phyloP scores from a whole-genome alignment of 2,329 filamentous ascomycete genomes.

The Epichloe gansuensis region DNA sequence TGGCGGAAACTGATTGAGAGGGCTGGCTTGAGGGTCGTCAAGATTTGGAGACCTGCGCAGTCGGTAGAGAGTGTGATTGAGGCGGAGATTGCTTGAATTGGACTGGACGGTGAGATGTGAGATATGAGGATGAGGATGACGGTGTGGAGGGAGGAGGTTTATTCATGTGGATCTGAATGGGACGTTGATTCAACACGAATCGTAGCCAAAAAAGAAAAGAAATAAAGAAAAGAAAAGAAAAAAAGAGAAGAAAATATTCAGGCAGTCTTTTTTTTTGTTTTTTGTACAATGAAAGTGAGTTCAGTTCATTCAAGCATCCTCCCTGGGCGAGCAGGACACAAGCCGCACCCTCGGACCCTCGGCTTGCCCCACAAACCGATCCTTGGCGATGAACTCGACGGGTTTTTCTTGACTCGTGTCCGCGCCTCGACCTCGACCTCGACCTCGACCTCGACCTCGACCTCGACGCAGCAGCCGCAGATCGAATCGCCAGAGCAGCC shows the following conservation, averaged over 20 bases:
- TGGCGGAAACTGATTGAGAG: conserved; percentile 16
- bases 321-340: background rate
- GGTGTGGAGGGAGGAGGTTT: background rate
- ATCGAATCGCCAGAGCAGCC: background rate
- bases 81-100: conserved; percentile 8
- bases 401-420: too few species aligned
- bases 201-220: too few species aligned
- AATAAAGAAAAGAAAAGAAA: too few species aligned
- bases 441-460: too few species aligned
- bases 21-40: conserved; percentile 16
- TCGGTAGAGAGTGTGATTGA: conserved; percentile 20
- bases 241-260: too few species aligned
- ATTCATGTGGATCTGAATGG: too few species aligned
- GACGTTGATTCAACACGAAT: too few species aligned
- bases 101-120: background rate
- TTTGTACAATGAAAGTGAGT: too few species aligned
- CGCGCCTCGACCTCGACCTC: too few species aligned
- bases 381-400: background rate
- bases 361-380: background rate
- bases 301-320: background rate
- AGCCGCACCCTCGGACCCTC: background rate
- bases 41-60: conserved; percentile 18
- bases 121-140: background rate
- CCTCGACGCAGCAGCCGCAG: background rate
- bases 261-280: too few species aligned